Evolutionary conservation across 768 basidiomycete species (phyloP).

Genomic region (Boletus tomentosulus): DNA sequence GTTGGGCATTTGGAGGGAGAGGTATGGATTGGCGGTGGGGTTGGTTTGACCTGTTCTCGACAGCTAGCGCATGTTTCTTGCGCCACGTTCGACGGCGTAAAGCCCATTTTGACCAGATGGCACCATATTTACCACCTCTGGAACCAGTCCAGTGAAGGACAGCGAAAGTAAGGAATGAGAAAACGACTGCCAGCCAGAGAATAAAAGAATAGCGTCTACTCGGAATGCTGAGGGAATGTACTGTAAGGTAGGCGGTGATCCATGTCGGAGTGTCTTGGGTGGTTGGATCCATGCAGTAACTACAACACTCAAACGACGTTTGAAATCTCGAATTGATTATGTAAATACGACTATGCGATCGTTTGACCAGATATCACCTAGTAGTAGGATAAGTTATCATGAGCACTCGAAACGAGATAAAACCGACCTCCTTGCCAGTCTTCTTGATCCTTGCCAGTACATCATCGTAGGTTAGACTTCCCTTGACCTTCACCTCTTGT

Average conservation of each 20-base stretch:
- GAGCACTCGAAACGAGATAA: too few relatives aligned
- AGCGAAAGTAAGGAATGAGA: slow-evolving; percentile 38
- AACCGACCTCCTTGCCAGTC: slow-evolving; percentile 87
- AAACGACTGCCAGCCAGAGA: slow-evolving; percentile 52
- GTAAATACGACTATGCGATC: too few relatives aligned
- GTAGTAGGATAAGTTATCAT: slow-evolving; percentile 11
- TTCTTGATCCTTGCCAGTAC: slow-evolving; percentile 76
- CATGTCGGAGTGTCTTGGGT: slow-evolving; percentile 32
- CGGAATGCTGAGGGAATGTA: slow-evolving; percentile 50
- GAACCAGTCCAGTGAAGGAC: slow-evolving; percentile 41
- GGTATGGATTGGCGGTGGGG: slow-evolving; percentile 41
- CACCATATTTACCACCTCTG: slow-evolving; percentile 42
- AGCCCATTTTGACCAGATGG: slow-evolving; percentile 56
- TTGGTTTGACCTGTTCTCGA: slow-evolving; percentile 31
- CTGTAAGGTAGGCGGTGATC: slow-evolving; percentile 53
- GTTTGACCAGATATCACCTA: slow-evolving; percentile 47
- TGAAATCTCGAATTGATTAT: too few relatives aligned
- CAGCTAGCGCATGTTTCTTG: slow-evolving; percentile 40
- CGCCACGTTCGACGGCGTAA: slow-evolving; percentile 57
- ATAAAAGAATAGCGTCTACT: slow-evolving; percentile 55
- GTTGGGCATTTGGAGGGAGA: slow-evolving; percentile 61
- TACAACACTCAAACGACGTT: too few relatives aligned
- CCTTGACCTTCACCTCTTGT: slow-evolving; percentile 71
- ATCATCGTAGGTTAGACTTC: slow-evolving; percentile 55
- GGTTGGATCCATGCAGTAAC: too few relatives aligned